Evolutionary conservation across 2,329 filamentous ascomycete species (phyloP), one percentile per base, ranked within the genome.

Genomic region (Xylariaceae sp.): DNA sequence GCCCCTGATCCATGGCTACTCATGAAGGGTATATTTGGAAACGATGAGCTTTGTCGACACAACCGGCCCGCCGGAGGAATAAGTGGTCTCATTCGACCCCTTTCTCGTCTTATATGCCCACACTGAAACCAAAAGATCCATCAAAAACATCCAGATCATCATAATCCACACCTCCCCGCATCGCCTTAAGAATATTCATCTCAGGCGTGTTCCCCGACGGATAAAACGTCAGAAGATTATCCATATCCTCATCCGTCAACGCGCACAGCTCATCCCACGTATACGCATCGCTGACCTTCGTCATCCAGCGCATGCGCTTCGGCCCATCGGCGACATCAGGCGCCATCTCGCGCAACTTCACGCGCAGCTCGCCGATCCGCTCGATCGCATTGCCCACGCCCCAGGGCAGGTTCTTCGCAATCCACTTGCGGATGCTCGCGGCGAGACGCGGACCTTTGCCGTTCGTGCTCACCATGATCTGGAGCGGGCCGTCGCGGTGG

Each of bases 401-500:
- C 15, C 78, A 76, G 1, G 94, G 94, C 58, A 99, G 76, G 53
- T 80, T 81, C 17, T 79, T 81, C 15, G 91, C 92, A 65, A 99
- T 96, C 71, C 89, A 85, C 71, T 88, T 83, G 56, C 93, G 80
- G 54, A 99, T 89, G 52, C 92, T 87, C 66, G 90, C 93, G 8
- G 94, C 94, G 64, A 99, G 77, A 71, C 93, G 87, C 0, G 94
- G 94, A 0, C 94, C 94, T 72, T 96, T 97, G 55, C 94, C 94
- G 73, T 97, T 99, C 42, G 94, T 99, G 77, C 90, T 95, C 68
- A 99, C 93, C 94, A 99, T 99, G 70, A 99, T 88, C 78, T 99
- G 94, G 62, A 99, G 76, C 4, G 94, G 94, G 0, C 94, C 94
- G 73, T 99, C 94, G 54, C 94, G 88, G 76, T 99, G 90, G 45